Base-by-base conservation (phyloP, 495 filamentous ascomycete genomes). In the Aspergillus nidulans region DNA sequence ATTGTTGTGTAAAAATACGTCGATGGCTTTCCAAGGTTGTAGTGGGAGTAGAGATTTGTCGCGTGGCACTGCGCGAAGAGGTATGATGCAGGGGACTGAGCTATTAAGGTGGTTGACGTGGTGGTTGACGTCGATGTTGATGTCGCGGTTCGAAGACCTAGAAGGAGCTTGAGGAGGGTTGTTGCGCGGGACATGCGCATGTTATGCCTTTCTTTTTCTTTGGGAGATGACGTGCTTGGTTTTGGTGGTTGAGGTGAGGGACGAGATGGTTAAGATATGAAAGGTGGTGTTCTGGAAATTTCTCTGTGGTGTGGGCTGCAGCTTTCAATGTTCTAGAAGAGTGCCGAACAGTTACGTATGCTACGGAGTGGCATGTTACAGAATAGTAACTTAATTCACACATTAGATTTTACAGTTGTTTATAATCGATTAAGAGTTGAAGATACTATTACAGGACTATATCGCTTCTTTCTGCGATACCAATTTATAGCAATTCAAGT, bases 121-220 rank as follows among this genome's bases (percentile, higher is more conserved):
- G 45, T 63, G 56, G 43, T 67, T 65, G 58, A 68, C 53, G 50
- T 71, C 38, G 45, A 61, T 65, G 56, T 58, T 15, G 67, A 8
- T 52, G 49, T 42, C 1, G 49, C 19, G 28, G 49, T 26, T 26
- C 49, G 30, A 61, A 57, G 34, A 9, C 49, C 23, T 24, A 56
- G 40, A n/a, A 61, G 65, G 21, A 72, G 55, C 26, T 63, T 63
- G 45, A 72, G 57, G 60, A 72, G 57, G 23, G 64, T 59, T 32
- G 63, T 62, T 58, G 63, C 64, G 41, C 58, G 63, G 52, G 26
- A 70, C 52, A 55, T 64, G 61, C 62, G 57, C 57, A 60, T 60
- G 32, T 18, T 49, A 49, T 39, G 47, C 20, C 5, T 32, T 18
- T n/a, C 41, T 18, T 15, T 41, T 40, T 49, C 25, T 38, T 36